Percentiles rank a stretch among this genome's conserved stretches.
Conservation (phyloP, 1,284 basidiomycete genomes). For the Puccinia horiana region DNA sequence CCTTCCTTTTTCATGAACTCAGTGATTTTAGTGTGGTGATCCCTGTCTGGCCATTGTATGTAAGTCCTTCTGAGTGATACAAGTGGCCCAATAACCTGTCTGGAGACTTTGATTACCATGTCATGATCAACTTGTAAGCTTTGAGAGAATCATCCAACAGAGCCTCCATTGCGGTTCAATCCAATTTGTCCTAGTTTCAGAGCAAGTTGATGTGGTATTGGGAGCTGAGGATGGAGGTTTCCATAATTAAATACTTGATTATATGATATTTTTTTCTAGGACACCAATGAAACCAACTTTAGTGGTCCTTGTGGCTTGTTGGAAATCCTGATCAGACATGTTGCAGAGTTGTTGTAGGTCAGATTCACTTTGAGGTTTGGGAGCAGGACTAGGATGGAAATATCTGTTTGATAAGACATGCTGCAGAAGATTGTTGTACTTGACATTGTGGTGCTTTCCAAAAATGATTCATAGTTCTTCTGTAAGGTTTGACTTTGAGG, state of each 20-base stretch:
- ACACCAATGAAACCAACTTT: not conserved
- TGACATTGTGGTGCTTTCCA: no score
- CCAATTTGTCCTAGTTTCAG: not conserved
- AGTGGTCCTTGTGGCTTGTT: not conserved
- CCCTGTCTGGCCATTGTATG: no score
- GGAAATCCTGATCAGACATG: not conserved
- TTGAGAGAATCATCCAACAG: constrained; percentile 3
- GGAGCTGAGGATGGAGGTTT: not conserved
- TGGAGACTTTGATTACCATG: not conserved
- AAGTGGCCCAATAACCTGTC: not conserved
- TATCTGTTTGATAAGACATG: no score
- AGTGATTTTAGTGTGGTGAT: not conserved
- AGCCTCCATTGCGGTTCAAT: no score
- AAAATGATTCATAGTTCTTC: no score
- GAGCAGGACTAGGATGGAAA: not conserved
- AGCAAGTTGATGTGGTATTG: not conserved
- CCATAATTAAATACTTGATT: no score
- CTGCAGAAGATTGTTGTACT: no score
- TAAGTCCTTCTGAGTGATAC: not conserved
- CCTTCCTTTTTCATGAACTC: not conserved
- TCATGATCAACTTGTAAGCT: not conserved
- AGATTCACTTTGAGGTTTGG: not conserved
- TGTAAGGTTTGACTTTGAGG: no score
- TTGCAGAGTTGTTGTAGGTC: not conserved
- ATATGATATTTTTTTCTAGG: not conserved